These are phyloP conservation scores for Talaromyces atroroseus DNA, from an alignment of 2,329 filamentous ascomycete genomes.

Conservation along the genomic window DNA sequence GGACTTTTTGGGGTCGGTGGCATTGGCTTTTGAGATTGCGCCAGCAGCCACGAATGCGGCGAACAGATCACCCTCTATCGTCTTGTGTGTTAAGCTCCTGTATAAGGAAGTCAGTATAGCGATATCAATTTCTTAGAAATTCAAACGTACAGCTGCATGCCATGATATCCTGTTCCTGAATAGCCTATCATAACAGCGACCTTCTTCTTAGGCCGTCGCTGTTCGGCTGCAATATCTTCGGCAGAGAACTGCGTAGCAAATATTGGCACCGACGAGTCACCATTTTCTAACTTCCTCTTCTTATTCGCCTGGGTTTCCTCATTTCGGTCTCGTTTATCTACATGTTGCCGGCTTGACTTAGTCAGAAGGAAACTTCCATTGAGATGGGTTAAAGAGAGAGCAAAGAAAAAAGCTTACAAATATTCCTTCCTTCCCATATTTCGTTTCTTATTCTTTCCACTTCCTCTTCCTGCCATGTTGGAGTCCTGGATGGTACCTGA, in stretches of 20 bases:
- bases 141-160: conserved; percentile 71
- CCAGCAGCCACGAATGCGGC: conserved; percentile 83
- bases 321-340: conserved; percentile 50
- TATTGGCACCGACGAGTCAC: conserved; percentile 37
- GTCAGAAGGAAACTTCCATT: conserved; percentile 39
- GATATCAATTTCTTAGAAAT: neutral
- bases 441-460: conserved; percentile 53
- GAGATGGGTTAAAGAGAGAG: neutral
- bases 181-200: conserved; percentile 95
- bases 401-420: conserved; percentile 46
- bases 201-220: conserved; percentile 87
- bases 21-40: conserved; percentile 94
- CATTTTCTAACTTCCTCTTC: conserved; percentile 49
- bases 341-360: conserved; percentile 45
- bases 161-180: conserved; percentile 91
- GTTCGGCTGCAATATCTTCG: conserved; percentile 83
- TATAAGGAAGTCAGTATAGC: neutral
- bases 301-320: conserved; percentile 50
- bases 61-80: conserved; percentile 94
- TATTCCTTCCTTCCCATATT: conserved; percentile 63
- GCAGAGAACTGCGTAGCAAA: conserved; percentile 59
- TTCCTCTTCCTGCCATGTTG: conserved; percentile 26
- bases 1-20: conserved; percentile 93
- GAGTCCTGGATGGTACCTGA: conserved; percentile 14
- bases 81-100: conserved; percentile 64